These are phyloP conservation scores for Psidium friedrichsthalianum DNA, from an alignment of 345 rosid species.

Conservation along the genomic window DNA sequence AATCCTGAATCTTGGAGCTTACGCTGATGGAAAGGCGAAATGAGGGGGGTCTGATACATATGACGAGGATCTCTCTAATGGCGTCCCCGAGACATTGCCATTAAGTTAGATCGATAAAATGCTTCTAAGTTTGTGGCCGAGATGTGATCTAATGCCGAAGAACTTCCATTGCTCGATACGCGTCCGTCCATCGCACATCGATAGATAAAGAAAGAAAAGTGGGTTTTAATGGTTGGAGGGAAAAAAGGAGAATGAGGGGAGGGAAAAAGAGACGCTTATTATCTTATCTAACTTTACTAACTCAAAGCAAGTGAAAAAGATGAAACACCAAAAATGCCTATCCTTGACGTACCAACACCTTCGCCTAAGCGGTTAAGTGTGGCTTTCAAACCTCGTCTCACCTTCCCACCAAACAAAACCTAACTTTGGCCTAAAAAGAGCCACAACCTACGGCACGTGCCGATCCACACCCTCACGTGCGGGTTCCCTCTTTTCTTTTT, in stretches of 20 bases:
- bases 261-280: background rate
- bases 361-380: slow-evolving; percentile 36
- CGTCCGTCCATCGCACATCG: background rate
- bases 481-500: background rate
- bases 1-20: background rate
- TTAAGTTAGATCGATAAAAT: background rate
- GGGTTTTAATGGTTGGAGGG: background rate
- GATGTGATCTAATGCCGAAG: background rate
- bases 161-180: background rate
- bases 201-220: background rate
- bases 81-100: background rate
- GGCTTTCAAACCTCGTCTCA: slow-evolving; percentile 31
- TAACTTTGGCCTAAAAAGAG: background rate
- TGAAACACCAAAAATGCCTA: slow-evolving; percentile 22
- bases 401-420: slow-evolving; percentile 6
- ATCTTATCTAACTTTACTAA: background rate
- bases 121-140: background rate
- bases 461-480: background rate
- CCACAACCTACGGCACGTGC: background rate
- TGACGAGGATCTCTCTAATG: background rate
- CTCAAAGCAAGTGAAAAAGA: slow-evolving; percentile 6
- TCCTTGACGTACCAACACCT: slow-evolving; percentile 23
- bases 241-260: background rate
- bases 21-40: background rate
- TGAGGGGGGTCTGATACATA: background rate